Base-by-base conservation (phyloP, 164 flowering plant species). In the Chimonanthus salicifolius region DNA sequence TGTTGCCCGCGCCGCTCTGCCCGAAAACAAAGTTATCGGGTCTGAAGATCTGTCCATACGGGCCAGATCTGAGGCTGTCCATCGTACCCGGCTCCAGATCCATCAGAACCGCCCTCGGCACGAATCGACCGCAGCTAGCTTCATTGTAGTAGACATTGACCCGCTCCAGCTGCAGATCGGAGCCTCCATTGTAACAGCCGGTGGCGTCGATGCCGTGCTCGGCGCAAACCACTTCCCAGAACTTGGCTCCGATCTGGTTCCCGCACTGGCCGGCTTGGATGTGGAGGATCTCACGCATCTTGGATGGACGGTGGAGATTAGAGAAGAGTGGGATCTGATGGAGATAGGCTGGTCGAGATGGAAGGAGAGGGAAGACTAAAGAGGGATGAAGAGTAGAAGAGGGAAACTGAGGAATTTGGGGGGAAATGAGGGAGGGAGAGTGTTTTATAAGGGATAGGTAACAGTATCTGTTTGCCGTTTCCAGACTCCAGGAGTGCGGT, bases 201-300 rank as follows among this genome's bases (percentile, higher is more conserved):
- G 85, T 81, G 43, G 80, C 4, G 15, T 85, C 87, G 44, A 85
- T 85, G 50, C 87, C 87, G 76, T 85, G 87, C 75, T 85, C 87
- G 4, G 81, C 80, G 67, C 86, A 84, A 6, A 84, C 83, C 2
- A 84, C 86, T 64, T 84, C 86, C 86, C 86, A 84, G 80, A 84
- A 84, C 80, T 84, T 84, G 67, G 86, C 86, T 0, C 87, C 87
- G 73, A 85, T 85, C 75, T 85, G 87, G 78, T 85, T 85, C 44
- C 87, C 87, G 47, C 87, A 85, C 74, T 85, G 87, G 13, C 87
- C 87, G 0, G 85, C 87, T 69, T 85, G 87, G 44, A 85, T 80
- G 78, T 85, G 87, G 64, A 85, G 64, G 69, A 85, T 85, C 64
- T 85, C 87, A 58, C 87, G 75, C 87, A 85, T 85, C 49, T 78